Percentiles rank a stretch among this genome's conserved stretches.
phyloP scores from a whole-genome alignment of 495 filamentous ascomycete genomes.

The Schizothecium vesticola region DNA sequence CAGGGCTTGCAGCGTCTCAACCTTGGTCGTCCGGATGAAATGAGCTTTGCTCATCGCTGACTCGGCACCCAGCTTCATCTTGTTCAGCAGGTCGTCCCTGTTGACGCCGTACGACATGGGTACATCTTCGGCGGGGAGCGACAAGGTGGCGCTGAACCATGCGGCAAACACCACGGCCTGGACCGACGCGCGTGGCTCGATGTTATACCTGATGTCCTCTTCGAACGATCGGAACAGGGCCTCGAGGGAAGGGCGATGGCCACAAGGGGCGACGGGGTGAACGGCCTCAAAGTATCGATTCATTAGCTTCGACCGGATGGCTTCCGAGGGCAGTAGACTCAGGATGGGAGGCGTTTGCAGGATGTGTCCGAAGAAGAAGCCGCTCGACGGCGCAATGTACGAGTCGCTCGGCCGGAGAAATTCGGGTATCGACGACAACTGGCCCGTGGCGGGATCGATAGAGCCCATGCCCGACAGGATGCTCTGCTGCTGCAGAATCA shows the following conservation, averaged over 20 bases:
- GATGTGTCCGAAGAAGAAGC: constrained; percentile 59
- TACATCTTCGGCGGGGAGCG: constrained; percentile 51
- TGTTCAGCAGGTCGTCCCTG: constrained; percentile 50
- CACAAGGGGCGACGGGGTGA: constrained; percentile 57
- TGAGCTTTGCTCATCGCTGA: constrained; percentile 58
- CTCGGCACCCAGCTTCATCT: constrained; percentile 60
- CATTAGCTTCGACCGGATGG: constrained; percentile 51
- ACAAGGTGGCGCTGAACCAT: constrained; percentile 62
- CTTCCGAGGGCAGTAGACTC: constrained; percentile 49
- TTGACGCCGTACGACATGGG: constrained; percentile 43
- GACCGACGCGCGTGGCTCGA: constrained; percentile 56
- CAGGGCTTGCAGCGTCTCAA: constrained; percentile 68
- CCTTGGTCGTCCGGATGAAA: constrained; percentile 62
- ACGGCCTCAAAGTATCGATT: constrained; percentile 60
- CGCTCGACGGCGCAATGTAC: constrained; percentile 56
- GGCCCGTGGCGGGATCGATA: not conserved
- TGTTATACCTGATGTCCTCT: constrained; percentile 48
- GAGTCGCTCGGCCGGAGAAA: constrained; percentile 47
- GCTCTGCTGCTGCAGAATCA: not conserved
- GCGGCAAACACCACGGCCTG: constrained; percentile 63
- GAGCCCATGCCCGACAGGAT: not conserved
- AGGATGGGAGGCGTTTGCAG: constrained; percentile 45
- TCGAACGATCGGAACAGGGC: constrained; percentile 57
- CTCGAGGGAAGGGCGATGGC: constrained; percentile 62
- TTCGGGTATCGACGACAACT: constrained; percentile 26